Evolutionary conservation across 768 basidiomycete species (phyloP).

Genomic region (Termitomyces sp.): DNA sequence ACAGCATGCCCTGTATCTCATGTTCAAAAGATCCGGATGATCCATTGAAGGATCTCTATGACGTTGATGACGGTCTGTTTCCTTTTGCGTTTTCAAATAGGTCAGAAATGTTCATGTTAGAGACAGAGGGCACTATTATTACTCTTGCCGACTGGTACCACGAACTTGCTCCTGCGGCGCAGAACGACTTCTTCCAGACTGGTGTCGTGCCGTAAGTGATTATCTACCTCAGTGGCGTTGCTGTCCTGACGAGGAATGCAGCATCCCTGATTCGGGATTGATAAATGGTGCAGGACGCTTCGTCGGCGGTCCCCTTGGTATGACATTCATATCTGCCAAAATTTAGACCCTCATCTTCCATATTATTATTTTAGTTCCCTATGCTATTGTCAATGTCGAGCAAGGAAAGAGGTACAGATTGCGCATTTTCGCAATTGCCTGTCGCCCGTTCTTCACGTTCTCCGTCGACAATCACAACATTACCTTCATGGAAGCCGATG

Average conservation of each 20-base stretch:
- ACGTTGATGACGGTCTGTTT: constrained; percentile 31
- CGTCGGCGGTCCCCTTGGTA: constrained; percentile 30
- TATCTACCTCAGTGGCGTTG: constrained; percentile 1
- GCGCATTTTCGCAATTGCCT: constrained; percentile 42
- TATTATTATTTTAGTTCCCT: constrained; percentile 20
- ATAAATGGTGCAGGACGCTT: constrained; percentile 42
- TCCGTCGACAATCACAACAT: constrained; percentile 30
- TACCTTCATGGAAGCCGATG: constrained; percentile 34
- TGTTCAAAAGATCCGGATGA: constrained; percentile 27
- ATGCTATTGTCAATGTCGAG: constrained; percentile 37
- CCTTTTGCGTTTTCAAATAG: neutral
- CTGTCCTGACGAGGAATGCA: neutral
- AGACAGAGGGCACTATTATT: constrained; percentile 27
- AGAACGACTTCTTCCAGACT: constrained; percentile 25
- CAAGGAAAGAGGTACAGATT: constrained; percentile 42
- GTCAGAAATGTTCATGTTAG: neutral
- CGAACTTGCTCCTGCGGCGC: constrained; percentile 31
- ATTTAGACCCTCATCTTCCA: constrained; percentile 14
- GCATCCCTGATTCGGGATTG: constrained; percentile 33
- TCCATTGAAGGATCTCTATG: constrained; percentile 29
- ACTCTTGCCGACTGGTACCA: constrained; percentile 27
- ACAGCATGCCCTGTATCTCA: neutral
- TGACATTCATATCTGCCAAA: constrained; percentile 15
- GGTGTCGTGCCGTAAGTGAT: constrained; percentile 22
- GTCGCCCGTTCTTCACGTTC: constrained; percentile 35